These are phyloP conservation scores for Cymbopogon flexuosus DNA, from an alignment of 202 grass and related monocot genomes.

Conservation along the genomic window DNA sequence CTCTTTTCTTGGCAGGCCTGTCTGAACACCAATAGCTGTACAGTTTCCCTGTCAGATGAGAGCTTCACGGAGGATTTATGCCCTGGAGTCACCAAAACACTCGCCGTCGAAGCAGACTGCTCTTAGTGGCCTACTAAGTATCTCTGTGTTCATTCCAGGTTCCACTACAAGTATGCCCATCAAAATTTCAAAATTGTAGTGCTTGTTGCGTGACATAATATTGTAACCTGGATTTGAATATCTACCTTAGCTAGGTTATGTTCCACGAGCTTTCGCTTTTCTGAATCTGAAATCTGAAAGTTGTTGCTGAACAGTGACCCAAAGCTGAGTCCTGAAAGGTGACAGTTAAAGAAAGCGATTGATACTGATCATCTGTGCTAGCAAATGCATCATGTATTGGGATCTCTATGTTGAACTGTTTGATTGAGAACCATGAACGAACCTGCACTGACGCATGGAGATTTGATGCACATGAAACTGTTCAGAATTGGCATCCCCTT, in stretches of 20 bases:
- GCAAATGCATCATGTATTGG: background rate
- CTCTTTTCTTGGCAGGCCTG: slow-evolving; percentile 52
- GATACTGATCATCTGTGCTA: background rate
- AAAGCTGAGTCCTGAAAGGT: background rate
- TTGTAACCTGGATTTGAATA: slow-evolving; percentile 3
- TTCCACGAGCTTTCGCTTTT: background rate
- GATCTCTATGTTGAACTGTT: slow-evolving; percentile 15
- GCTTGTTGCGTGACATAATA: background rate
- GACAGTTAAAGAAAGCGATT: background rate
- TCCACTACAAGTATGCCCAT: slow-evolving; percentile 23
- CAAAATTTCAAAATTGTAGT: background rate
- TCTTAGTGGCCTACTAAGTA: slow-evolving; percentile 29
- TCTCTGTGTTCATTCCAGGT: background rate
- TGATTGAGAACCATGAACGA: slow-evolving; percentile 21
- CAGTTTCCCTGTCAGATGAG: slow-evolving; percentile 45
- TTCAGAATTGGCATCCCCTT: background rate
- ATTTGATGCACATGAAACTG: background rate
- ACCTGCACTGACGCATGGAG: background rate
- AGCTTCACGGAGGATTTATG: slow-evolving; percentile 49
- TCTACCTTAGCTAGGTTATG: background rate
- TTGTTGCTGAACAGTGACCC: background rate
- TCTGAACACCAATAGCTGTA: slow-evolving; percentile 54
- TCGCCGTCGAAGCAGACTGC: slow-evolving; percentile 71
- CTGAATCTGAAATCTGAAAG: background rate
- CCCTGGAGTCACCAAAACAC: slow-evolving; percentile 54